Evolutionary conservation across 192 early-diverging fungal species (phyloP), one percentile per base, ranked within the genome.

Genomic region (Umbelopsis sp.): DNA sequence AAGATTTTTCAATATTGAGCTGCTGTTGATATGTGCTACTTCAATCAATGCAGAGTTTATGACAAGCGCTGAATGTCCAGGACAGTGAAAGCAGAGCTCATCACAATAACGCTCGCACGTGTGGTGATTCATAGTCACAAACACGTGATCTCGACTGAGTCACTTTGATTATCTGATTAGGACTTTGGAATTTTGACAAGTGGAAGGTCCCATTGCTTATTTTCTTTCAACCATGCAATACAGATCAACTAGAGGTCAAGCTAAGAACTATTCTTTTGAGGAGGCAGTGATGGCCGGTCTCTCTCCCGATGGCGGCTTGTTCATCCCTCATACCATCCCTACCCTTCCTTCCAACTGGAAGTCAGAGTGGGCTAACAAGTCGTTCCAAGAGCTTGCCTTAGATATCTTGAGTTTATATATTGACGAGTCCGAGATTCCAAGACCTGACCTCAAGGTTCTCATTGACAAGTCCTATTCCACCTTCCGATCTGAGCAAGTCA

Each of bases 301-400:
- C 46, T 90, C 95, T 2, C 81, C 90, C 46, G 97, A 98, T 83
- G 97, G 97, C 46, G 96, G 97, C 25, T 87, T 99, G 41, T 98
- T 92, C 81, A 94, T 98, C 65, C 97, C 97, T 23, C 83, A 92
- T 71, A 70, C 78, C 47, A 91, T 99, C 44, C 97, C 97, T 8
- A 44, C 71, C 20, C 81, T 92, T 49, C 88, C 92, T 35, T 49
- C 70, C 4, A 85, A 94, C 82, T 92, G 95, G 88, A 78, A 84
- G 49, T 80, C 81, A 35, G 74, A 73, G 46, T 97, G 95, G 94
- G 72, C 84, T 12, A 61, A 84, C 49, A 84, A 94, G 25, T 76
- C 92, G 45, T 99, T 92, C 77, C 80, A 87, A 11, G 78, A 94
- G 73, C 85, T 99, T n/a, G 95, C 96, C 4, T 81, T 90, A 33